A percentile compares a stretch with the other conserved stretches of the same genome.
Conservation (phyloP, 257 asterid genomes). For the Coffea eugenioides region DNA sequence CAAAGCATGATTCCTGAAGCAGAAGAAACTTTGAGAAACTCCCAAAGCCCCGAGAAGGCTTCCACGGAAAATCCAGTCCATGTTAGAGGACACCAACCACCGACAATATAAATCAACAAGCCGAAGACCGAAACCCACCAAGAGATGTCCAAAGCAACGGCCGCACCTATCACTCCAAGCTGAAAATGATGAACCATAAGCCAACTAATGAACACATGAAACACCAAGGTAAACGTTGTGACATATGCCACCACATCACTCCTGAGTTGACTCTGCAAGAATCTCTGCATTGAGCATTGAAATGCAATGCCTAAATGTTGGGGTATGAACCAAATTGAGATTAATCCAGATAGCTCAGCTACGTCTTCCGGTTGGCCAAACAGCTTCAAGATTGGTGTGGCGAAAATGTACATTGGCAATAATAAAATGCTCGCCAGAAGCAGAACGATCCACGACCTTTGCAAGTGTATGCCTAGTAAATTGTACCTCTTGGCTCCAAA, state of each 20-base stretch:
- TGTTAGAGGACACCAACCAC: slow-evolving; percentile 47
- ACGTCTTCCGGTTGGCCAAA: slow-evolving; percentile 35
- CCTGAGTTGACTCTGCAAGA: slow-evolving; percentile 47
- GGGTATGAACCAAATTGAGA: slow-evolving; percentile 36
- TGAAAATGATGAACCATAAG: slow-evolving; percentile 21
- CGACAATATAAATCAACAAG: slow-evolving; percentile 24
- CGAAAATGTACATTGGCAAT: slow-evolving; percentile 29
- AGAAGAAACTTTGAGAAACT: slow-evolving; percentile 41
- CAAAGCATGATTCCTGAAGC: slow-evolving; percentile 54
- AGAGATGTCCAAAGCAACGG: slow-evolving; percentile 36
- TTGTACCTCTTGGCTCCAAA: slow-evolving; percentile 32
- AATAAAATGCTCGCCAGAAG: slow-evolving; percentile 18
- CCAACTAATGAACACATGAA: slow-evolving; percentile 37
- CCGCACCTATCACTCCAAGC: slow-evolving; percentile 41
- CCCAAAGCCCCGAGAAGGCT: slow-evolving; percentile 45
- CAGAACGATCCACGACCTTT: slow-evolving; percentile 35
- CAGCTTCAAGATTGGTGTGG: slow-evolving; percentile 35
- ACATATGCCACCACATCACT: slow-evolving; percentile 30
- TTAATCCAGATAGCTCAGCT: slow-evolving; percentile 32
- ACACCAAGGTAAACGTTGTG: slow-evolving; percentile 16
- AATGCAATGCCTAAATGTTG: slow-evolving; percentile 33
- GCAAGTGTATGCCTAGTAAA: slow-evolving; percentile 40
- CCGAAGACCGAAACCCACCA: slow-evolving; percentile 42
- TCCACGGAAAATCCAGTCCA: slow-evolving; percentile 46
- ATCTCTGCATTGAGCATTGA: slow-evolving; percentile 32